A percentile compares a stretch with the other conserved stretches of the same genome.
These are phyloP conservation scores for Globisporangium iwayamae DNA, from an alignment of 352 stramenopile genomes.

Conservation along the genomic window DNA sequence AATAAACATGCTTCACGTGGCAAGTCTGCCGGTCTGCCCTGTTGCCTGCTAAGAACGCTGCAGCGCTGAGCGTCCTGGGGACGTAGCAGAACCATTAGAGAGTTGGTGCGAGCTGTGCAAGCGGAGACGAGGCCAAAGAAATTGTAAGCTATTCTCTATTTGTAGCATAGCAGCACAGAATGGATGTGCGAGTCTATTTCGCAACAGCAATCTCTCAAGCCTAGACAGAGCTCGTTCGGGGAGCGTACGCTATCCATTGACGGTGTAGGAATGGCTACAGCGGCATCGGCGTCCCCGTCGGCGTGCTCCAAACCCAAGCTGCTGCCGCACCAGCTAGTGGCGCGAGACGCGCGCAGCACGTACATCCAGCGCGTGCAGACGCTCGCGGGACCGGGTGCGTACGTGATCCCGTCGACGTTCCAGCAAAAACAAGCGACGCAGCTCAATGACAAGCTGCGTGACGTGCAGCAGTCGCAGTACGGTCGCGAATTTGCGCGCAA, in stretches of 20 bases:
- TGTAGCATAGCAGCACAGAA: no score
- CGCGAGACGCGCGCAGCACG: conserved; percentile 27
- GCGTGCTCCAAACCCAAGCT: conserved; percentile 2
- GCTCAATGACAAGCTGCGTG: conserved; percentile 36
- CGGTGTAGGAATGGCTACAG: conserved; percentile 2
- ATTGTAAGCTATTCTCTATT: no score
- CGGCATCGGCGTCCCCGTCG: background rate
- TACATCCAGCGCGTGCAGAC: conserved; percentile 55
- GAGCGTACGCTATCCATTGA: background rate
- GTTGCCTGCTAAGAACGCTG: no score
- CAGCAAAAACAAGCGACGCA: conserved; percentile 12
- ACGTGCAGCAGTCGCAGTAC: conserved; percentile 47
- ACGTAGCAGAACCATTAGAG: no score
- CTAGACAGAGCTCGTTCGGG: no score
- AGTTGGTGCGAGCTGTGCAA: no score
- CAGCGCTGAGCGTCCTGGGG: no score
- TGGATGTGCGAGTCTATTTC: no score
- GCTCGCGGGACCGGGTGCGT: conserved; percentile 44
- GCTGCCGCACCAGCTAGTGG: conserved; percentile 27
- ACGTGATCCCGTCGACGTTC: conserved; percentile 62
- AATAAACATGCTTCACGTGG: no score
- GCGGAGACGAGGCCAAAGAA: no score
- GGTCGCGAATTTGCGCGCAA: conserved; percentile 47
- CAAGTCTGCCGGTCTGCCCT: no score
- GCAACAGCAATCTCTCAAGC: no score